Conservation (phyloP, 2,329 filamentous ascomycete species). For the Fusarium sp. region DNA sequence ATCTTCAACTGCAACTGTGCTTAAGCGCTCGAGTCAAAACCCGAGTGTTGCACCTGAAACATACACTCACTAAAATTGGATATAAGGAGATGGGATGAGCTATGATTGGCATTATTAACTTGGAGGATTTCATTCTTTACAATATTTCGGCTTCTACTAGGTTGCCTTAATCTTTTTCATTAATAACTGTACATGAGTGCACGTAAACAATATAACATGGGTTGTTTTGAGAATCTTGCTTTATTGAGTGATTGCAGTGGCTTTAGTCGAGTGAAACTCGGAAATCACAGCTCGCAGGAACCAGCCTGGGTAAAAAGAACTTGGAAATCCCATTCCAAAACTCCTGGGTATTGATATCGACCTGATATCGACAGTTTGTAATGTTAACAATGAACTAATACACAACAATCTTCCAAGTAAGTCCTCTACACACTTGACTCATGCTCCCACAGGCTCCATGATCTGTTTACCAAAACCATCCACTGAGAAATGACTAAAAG, state of each 20-base stretch:
- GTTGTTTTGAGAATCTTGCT: background rate
- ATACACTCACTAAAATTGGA: constrained; percentile 17
- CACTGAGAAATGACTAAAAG: constrained; percentile 58
- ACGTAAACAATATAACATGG: background rate
- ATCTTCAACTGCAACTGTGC: constrained; percentile 50
- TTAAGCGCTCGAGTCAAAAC: constrained; percentile 29
- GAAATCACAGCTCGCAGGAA: background rate
- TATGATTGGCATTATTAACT: constrained; percentile 17
- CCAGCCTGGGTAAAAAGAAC: background rate
- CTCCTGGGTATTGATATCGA: constrained; percentile 11
- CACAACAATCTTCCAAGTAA: background rate
- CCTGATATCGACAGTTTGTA: background rate
- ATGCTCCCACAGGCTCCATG: constrained; percentile 46
- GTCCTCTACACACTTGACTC: constrained; percentile 4
- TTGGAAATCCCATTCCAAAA: constrained; percentile 4
- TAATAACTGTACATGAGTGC: constrained; percentile 17
- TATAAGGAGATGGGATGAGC: constrained; percentile 6
- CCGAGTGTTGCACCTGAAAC: constrained; percentile 1
- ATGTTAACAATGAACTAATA: background rate
- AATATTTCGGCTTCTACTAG: background rate
- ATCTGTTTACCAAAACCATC: constrained; percentile 53
- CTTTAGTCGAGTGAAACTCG: background rate
- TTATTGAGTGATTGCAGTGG: background rate
- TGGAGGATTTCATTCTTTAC: constrained; percentile 17
- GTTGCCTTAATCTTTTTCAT: constrained; percentile 9